Conservation (phyloP, 306 rosid genomes). For the Trifolium subterraneum region DNA sequence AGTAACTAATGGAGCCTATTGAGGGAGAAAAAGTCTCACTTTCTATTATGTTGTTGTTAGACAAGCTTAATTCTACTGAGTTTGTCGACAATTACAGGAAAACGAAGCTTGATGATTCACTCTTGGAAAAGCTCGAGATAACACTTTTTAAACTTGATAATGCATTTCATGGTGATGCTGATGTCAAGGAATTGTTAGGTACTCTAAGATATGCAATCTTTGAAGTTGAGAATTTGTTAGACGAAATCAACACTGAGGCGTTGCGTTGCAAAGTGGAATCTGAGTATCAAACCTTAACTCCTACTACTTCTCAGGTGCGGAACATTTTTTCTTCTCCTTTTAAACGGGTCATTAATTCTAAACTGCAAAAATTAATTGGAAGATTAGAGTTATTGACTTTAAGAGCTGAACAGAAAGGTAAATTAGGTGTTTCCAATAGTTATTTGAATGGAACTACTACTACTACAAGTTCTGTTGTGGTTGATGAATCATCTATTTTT, state of each 20-base stretch:
- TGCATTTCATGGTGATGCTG: neutral
- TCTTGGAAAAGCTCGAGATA: neutral
- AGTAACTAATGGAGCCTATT: too few relatives aligned
- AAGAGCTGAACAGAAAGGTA: neutral
- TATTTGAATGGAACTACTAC: too few relatives aligned
- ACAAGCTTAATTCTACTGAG: neutral
- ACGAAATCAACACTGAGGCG: slow-evolving; percentile 15
- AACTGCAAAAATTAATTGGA: slow-evolving; percentile 20
- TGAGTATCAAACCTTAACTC: neutral
- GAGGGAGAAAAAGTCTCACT: neutral
- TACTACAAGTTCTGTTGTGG: slow-evolving; percentile 35
- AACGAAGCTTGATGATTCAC: neutral
- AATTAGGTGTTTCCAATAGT: neutral
- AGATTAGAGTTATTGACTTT: slow-evolving; percentile 12
- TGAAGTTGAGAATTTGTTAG: neutral
- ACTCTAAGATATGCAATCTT: neutral
- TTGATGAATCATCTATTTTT: slow-evolving; percentile 44
- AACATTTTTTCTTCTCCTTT: slow-evolving; percentile 19
- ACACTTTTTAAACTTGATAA: neutral
- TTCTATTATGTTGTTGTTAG: neutral
- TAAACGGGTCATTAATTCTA: slow-evolving; percentile 23
- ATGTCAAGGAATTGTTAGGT: neutral
- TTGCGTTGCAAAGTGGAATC: neutral
- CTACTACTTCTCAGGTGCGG: slow-evolving; percentile 34
- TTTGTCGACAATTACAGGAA: neutral